Conservation (phyloP, 176 grass and related monocot genomes). For the Oryza brachyantha region DNA sequence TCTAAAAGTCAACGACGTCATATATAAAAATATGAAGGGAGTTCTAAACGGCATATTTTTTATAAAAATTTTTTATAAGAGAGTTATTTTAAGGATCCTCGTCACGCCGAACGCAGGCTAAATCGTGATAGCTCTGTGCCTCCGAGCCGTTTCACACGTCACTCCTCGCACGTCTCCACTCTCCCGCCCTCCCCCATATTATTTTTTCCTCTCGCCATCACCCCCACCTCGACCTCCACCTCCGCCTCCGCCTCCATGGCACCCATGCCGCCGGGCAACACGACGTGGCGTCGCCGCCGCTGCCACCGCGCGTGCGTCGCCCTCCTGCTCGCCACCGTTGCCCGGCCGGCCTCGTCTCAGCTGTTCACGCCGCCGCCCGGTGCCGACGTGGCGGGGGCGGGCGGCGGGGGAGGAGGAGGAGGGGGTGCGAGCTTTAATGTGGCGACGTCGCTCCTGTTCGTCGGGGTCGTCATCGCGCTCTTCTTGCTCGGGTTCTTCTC, state of each 20-base stretch:
- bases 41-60: no score
- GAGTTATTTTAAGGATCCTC: no score
- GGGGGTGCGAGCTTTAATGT: conserved; percentile 23
- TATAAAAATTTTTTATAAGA: no score
- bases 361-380: conserved; percentile 23
- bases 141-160: not conserved
- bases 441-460: conserved; percentile 44
- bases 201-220: not conserved
- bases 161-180: conserved; percentile 36
- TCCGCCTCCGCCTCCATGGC: conserved; percentile 32
- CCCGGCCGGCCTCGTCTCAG: conserved; percentile 30
- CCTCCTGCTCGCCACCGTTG: not conserved
- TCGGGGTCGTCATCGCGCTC: conserved; percentile 51
- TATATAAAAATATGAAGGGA: no score
- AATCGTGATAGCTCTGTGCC: no score
- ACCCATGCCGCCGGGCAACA: not conserved
- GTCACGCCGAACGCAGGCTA: no score
- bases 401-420: not conserved
- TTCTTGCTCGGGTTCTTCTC: conserved; percentile 79
- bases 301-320: not conserved
- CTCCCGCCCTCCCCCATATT: not conserved
- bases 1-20: no score
- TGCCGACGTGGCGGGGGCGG: not conserved
- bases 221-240: not conserved
- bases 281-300: not conserved